A percentile compares a stretch with the other conserved stretches of the same genome.
Conservation (phyloP, 2,329 filamentous ascomycete species). For the Uncinocarpus reesii region DNA sequence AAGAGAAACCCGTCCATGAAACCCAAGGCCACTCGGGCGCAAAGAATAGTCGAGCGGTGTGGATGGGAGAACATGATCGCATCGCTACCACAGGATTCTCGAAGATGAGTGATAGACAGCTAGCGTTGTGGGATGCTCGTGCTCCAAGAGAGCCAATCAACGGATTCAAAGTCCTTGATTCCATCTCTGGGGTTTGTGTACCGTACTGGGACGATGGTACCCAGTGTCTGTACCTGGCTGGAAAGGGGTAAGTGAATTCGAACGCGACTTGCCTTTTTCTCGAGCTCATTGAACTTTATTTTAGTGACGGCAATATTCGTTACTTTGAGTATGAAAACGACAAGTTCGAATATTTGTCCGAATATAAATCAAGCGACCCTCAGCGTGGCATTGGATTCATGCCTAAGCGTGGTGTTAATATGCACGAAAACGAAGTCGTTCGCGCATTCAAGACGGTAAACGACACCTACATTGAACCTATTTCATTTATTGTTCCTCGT, state of each 20-base stretch:
- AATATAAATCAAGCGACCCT: conserved; percentile 93
- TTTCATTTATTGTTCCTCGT: conserved; percentile 93
- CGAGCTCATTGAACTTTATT: conserved; percentile 10
- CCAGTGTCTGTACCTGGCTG: conserved; percentile 88
- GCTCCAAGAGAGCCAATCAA: conserved; percentile 70
- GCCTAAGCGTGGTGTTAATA: conserved; percentile 88
- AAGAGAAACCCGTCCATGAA: conserved; percentile 79
- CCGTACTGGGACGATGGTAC: conserved; percentile 99
- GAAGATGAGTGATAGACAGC: conserved; percentile 92
- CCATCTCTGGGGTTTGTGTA: conserved; percentile 96
- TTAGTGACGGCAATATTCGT: conserved; percentile 91
- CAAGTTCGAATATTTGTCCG: conserved; percentile 93
- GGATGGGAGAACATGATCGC: conserved; percentile 94
- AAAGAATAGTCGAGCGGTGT: conserved; percentile 94
- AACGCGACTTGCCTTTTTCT: neutral
- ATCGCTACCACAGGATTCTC: conserved; percentile 96
- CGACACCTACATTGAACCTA: conserved; percentile 85
- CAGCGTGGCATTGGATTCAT: conserved; percentile 91
- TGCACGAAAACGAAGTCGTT: conserved; percentile 94
- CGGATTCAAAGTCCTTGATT: conserved; percentile 82
- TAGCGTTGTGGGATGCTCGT: conserved; percentile 90
- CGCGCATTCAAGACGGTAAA: conserved; percentile 96
- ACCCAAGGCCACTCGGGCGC: conserved; percentile 77
- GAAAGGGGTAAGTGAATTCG: conserved; percentile 67
- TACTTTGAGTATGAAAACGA: conserved; percentile 98